These are phyloP conservation scores for Crithidia brevicula DNA, from an alignment of 208 protist species.

Conservation along the genomic window DNA sequence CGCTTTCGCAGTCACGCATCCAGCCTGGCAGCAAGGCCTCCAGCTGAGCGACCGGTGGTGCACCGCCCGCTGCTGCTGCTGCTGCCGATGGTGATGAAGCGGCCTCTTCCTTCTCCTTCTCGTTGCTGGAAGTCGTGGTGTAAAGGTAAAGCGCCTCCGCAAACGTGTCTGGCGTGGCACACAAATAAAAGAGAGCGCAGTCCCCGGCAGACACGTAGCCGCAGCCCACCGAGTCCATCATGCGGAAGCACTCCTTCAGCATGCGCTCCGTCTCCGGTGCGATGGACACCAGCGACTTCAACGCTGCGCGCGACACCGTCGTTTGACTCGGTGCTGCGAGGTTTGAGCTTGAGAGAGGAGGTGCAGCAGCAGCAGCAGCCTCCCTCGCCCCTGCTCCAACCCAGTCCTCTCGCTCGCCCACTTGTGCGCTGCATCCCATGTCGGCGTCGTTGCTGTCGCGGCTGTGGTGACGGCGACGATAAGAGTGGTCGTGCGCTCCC, in stretches of 20 bases:
- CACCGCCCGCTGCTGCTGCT: not conserved
- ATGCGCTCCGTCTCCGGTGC: conserved; percentile 26
- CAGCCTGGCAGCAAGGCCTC: conserved; percentile 11
- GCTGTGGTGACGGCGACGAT: not conserved
- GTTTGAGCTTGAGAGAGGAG: too few relatives aligned
- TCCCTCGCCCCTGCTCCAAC: not conserved
- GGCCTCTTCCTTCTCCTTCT: not conserved
- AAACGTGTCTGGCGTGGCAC: conserved; percentile 28
- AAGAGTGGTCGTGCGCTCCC: too few relatives aligned
- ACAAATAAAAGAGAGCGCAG: conserved; percentile 37
- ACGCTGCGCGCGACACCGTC: not conserved
- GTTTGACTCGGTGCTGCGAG: not conserved
- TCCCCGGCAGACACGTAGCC: conserved; percentile 42
- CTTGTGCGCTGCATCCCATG: too few relatives aligned
- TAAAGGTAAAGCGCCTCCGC: conserved; percentile 6
- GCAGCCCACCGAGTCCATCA: conserved; percentile 41
- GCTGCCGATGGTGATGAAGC: too few relatives aligned
- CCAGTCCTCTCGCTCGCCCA: too few relatives aligned
- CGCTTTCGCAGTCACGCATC: conserved; percentile 17
- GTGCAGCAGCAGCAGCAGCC: not conserved
- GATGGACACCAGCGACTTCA: conserved; percentile 8
- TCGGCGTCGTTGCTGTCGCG: too few relatives aligned
- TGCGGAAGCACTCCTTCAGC: conserved; percentile 57
- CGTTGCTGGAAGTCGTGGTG: not conserved
- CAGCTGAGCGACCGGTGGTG: not conserved